A percentile compares a stretch with the other conserved stretches of the same genome.
These are phyloP conservation scores for Salmacisia buchloeana DNA, from an alignment of 1,284 basidiomycete genomes.

Conservation along the genomic window DNA sequence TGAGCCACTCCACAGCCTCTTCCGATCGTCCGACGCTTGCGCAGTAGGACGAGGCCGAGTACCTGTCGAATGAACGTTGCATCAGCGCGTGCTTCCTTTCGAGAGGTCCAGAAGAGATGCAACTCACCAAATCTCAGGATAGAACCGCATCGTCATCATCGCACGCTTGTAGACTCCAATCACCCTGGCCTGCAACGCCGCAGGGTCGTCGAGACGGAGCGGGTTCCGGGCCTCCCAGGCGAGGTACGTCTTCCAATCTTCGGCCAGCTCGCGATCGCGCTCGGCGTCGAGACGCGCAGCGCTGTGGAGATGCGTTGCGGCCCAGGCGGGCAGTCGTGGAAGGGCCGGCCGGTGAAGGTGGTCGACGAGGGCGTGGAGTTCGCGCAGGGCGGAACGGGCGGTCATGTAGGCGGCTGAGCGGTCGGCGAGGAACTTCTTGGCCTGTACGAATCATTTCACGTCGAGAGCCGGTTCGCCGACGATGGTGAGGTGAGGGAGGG, in stretches of 20 bases:
- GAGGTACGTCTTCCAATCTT: constrained; percentile 83
- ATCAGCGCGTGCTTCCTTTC: neutral
- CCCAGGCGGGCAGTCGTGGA: constrained; percentile 39
- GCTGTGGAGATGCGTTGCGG: neutral
- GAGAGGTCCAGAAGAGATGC: neutral
- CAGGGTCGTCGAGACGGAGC: constrained; percentile 75
- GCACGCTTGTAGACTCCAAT: constrained; percentile 82
- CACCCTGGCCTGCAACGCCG: constrained; percentile 63
- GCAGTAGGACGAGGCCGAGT: constrained; percentile 80
- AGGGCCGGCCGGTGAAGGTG: constrained; percentile 34
- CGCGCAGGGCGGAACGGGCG: constrained; percentile 78
- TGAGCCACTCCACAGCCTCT: constrained; percentile 74
- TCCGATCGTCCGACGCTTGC: constrained; percentile 69
- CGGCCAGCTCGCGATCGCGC: constrained; percentile 66
- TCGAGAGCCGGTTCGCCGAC: neutral
- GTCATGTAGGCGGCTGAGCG: constrained; percentile 84
- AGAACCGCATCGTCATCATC: constrained; percentile 83
- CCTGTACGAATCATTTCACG: constrained; percentile 52
- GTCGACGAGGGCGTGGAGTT: constrained; percentile 64
- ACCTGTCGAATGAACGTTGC: constrained; percentile 57
- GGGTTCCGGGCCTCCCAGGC: constrained; percentile 96
- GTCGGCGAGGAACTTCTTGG: constrained; percentile 88
- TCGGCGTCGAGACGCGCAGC: neutral
- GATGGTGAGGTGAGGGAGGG: neutral
- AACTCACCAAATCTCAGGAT: constrained; percentile 81